phyloP scores from a whole-genome alignment of 1,284 basidiomycete genomes.

The Trametes sp. region DNA sequence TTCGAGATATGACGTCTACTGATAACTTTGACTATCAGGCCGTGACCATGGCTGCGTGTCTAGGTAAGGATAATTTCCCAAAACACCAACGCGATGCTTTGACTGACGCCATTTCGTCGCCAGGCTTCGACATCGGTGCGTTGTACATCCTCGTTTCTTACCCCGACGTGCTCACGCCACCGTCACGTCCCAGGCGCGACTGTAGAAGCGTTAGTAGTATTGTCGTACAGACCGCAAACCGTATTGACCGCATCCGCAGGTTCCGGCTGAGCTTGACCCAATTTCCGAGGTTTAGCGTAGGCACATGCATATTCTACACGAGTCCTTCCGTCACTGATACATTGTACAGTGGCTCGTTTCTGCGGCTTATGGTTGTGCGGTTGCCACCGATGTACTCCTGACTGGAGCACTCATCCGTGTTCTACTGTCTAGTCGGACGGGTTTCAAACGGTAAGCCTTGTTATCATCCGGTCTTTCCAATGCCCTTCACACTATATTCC shows the following conservation, averaged over 20 bases:
- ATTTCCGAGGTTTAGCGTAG: slow-evolving; percentile 10
- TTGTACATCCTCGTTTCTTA: neutral
- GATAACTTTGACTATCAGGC: neutral
- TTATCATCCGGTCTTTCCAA: neutral
- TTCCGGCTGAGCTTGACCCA: slow-evolving; percentile 5
- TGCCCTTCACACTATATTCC: neutral
- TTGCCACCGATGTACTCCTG: slow-evolving; percentile 7
- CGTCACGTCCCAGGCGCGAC: neutral
- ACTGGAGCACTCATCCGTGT: slow-evolving; percentile 9
- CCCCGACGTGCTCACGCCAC: neutral
- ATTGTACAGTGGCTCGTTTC: slow-evolving; percentile 10
- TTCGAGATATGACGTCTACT: neutral
- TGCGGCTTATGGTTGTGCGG: slow-evolving; percentile 7
- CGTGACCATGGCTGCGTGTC: slow-evolving; percentile 2
- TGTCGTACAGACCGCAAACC: neutral
- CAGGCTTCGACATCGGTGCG: slow-evolving; percentile 12
- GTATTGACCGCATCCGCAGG: neutral
- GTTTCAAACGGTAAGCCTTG: slow-evolving; percentile 4
- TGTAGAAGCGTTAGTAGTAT: slow-evolving; percentile 5
- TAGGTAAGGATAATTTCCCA: neutral
- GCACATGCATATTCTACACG: neutral
- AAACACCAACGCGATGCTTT: neutral
- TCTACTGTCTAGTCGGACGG: slow-evolving; percentile 6
- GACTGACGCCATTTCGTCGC: neutral
- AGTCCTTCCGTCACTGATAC: neutral